Conservation (phyloP, 306 rosid species). For the Malus fusca region DNA sequence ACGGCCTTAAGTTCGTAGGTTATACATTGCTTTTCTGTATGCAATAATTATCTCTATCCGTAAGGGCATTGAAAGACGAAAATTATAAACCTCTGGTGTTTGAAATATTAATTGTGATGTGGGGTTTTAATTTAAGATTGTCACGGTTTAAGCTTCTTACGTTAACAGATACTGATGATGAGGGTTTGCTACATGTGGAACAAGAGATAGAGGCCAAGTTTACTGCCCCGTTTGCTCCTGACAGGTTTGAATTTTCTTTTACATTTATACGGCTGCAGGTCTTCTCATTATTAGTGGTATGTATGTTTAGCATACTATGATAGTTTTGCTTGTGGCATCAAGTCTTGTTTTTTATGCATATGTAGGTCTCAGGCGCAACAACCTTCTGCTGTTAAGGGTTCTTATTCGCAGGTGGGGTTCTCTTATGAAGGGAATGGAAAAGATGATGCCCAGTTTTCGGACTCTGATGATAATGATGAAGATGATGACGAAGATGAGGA, state of each 20-base stretch:
- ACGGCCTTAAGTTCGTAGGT: neutral
- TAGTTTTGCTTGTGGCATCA: neutral
- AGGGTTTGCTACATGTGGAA: slow-evolving; percentile 86
- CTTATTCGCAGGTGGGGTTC: slow-evolving; percentile 94
- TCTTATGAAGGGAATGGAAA: slow-evolving; percentile 83
- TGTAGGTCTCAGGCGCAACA: slow-evolving; percentile 55
- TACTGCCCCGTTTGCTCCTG: slow-evolving; percentile 58
- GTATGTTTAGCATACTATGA: neutral
- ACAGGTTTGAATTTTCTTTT: slow-evolving; percentile 39
- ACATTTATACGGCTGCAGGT: neutral
- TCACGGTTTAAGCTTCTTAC: slow-evolving; percentile 39
- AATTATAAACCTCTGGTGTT: slow-evolving; percentile 7
- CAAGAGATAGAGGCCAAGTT: slow-evolving; percentile 89
- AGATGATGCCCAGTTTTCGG: slow-evolving; percentile 69
- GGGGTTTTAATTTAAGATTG: slow-evolving; percentile 17
- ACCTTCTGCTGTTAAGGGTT: slow-evolving; percentile 72
- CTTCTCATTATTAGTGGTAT: neutral
- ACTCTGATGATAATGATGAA: slow-evolving; percentile 61
- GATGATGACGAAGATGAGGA: slow-evolving; percentile 68
- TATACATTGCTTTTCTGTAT: neutral
- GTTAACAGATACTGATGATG: slow-evolving; percentile 79
- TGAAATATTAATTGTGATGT: neutral
- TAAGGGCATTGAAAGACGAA: slow-evolving; percentile 17
- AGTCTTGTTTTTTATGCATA: slow-evolving; percentile 16
- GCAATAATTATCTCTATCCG: slow-evolving; percentile 5